Evolutionary conservation across 2,329 filamentous ascomycete species (phyloP).

Genomic region (Pestalotiopsis sp.): DNA sequence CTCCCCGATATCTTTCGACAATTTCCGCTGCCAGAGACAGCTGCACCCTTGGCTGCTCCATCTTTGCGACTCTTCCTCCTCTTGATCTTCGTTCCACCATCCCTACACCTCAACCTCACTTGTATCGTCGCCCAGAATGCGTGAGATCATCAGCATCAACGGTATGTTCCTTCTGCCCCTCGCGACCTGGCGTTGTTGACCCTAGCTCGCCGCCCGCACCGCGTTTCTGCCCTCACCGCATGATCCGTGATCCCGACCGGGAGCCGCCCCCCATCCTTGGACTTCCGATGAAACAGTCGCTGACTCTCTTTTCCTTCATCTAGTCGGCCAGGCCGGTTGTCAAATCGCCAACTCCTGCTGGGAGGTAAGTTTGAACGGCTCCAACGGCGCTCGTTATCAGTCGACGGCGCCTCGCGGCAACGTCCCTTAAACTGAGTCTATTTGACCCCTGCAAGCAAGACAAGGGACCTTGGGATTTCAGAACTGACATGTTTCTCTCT

Average conservation of each 20-base stretch:
- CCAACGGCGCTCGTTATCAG: not conserved
- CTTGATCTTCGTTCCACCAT: conserved; percentile 31
- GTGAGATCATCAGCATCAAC: conserved; percentile 99
- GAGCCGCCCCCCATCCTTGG: conserved; percentile 25
- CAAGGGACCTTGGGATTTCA: not conserved
- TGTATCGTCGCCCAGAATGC: conserved; percentile 68
- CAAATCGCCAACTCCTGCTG: conserved; percentile 99
- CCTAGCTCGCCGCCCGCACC: conserved; percentile 31
- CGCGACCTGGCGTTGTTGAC: not conserved
- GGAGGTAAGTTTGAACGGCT: conserved; percentile 75
- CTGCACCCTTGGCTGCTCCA: conserved; percentile 11
- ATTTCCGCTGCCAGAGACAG: conserved; percentile 16
- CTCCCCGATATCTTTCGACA: conserved; percentile 19
- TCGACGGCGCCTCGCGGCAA: not conserved
- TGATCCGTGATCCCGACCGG: conserved; percentile 28
- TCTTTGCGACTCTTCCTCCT: conserved; percentile 23
- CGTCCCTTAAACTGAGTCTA: not conserved
- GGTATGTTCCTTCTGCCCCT: conserved; percentile 60
- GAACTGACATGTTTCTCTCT: conserved; percentile 20
- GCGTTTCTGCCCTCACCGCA: conserved; percentile 48
- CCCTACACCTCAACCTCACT: conserved; percentile 30
- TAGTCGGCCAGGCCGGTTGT: conserved; percentile 99
- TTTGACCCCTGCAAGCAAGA: conserved; percentile 1
- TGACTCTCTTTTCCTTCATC: conserved; percentile 52
- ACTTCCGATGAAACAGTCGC: conserved; percentile 26